These are phyloP conservation scores for Blastocystis sp. DNA, from an alignment of 352 stramenopile species.

Conservation along the genomic window DNA sequence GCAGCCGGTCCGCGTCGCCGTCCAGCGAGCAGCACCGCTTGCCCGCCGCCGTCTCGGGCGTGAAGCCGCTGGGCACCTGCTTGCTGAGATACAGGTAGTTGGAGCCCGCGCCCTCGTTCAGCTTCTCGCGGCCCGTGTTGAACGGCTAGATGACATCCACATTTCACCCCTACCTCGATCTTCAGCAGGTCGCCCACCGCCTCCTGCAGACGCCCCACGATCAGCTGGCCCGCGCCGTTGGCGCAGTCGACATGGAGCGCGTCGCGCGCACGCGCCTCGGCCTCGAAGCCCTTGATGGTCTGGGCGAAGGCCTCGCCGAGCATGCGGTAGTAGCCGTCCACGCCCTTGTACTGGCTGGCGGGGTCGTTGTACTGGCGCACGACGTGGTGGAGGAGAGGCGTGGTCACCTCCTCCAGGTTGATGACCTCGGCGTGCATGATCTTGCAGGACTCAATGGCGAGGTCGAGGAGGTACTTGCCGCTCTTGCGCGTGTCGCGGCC, in stretches of 20 bases:
- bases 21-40: conserved; percentile 85
- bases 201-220: conserved; percentile 40
- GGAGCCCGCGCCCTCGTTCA: conserved; percentile 92
- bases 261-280: conserved; percentile 72
- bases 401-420: conserved; percentile 92
- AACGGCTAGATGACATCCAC: conserved; percentile 23
- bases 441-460: conserved; percentile 83
- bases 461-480: conserved; percentile 74
- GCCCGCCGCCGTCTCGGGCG: conserved; percentile 68
- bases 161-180: conserved; percentile 53
- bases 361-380: conserved; percentile 84
- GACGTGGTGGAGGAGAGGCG: conserved; percentile 92
- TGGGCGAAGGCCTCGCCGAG: conserved; percentile 86
- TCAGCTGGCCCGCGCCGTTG: conserved; percentile 72
- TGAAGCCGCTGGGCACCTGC: conserved; percentile 77
- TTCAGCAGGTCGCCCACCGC: conserved; percentile 51
- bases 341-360: conserved; percentile 74
- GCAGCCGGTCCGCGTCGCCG: conserved; percentile 93
- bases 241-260: conserved; percentile 77
- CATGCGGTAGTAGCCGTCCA: conserved; percentile 91
- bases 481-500: conserved; percentile 84
- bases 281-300: conserved; percentile 75
- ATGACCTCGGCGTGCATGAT: conserved; percentile 84
- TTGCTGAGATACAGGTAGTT: conserved; percentile 93
- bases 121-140: conserved; percentile 76